These are phyloP conservation scores for Globisporangium spiculum DNA, from an alignment of 352 stramenopile genomes.

Conservation along the genomic window DNA sequence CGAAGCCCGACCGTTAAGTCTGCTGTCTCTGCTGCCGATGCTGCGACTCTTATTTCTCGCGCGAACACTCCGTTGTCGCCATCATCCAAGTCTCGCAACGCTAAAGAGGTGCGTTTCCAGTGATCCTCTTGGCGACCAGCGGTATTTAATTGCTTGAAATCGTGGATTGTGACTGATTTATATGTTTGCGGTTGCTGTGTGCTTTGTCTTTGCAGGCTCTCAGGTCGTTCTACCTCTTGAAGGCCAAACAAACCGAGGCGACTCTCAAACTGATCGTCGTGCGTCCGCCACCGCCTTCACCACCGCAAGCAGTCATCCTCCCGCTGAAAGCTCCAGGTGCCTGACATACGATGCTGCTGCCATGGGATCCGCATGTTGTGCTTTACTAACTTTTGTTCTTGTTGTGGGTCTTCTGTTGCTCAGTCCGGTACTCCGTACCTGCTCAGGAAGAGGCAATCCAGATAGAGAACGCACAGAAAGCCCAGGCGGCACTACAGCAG, in stretches of 20 bases:
- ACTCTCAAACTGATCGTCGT: constrained; percentile 39
- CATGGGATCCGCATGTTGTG: too few species aligned
- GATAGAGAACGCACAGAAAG: constrained; percentile 20
- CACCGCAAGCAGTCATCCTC: constrained; percentile 16
- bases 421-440: constrained; percentile 20
- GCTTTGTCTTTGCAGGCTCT: constrained; percentile 26
- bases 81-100: constrained; percentile 25
- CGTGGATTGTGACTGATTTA: too few species aligned
- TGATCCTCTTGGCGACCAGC: constrained; percentile 6
- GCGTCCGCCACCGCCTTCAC: background rate
- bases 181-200: background rate
- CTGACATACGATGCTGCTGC: too few species aligned
- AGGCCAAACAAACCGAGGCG: constrained; percentile 48
- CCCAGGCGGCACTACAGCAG: constrained; percentile 21
- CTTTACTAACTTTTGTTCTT: too few species aligned
- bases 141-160: too few species aligned
- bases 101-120: constrained; percentile 27
- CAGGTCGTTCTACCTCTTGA: constrained; percentile 49
- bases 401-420: background rate
- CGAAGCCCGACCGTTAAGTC: too few species aligned
- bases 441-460: constrained; percentile 18
- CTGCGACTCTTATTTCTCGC: too few species aligned
- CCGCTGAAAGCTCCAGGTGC: constrained; percentile 27
- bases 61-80: background rate
- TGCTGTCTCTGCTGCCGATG: too few species aligned